Evolutionary conservation across 139 green algal species (phyloP).

Genomic region (Marvania coccoides): DNA sequence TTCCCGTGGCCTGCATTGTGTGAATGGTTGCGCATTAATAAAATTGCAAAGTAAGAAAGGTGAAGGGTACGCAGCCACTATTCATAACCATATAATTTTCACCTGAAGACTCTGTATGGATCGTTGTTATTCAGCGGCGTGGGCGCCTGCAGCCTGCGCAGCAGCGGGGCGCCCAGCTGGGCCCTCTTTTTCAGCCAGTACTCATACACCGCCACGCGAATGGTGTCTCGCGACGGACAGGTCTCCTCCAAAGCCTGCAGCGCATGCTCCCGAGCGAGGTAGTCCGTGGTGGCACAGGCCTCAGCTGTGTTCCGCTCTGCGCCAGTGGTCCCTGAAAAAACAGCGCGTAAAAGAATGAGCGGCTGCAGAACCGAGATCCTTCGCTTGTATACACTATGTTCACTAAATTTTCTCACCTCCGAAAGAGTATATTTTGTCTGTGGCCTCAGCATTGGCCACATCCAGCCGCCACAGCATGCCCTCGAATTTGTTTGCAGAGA

Average conservation of each 20-base stretch:
- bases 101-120: constrained; percentile 93
- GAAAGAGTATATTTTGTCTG: constrained; percentile 26
- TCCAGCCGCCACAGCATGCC: constrained; percentile 70
- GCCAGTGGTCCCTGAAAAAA: constrained; percentile 21
- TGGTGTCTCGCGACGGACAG: constrained; percentile 20
- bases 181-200: constrained; percentile 88
- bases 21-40: no score
- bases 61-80: background rate
- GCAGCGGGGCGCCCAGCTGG: constrained; percentile 64
- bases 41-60: background rate
- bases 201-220: constrained; percentile 67
- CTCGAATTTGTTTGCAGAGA: constrained; percentile 39
- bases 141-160: constrained; percentile 76
- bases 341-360: background rate
- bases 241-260: constrained; percentile 36
- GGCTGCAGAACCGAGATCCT: background rate
- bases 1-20: constrained; percentile 75
- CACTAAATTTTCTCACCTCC: background rate
- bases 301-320: constrained; percentile 30
- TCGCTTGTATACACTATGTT: background rate
- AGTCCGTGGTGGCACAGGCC: constrained; percentile 52
- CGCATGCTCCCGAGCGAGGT: constrained; percentile 59
- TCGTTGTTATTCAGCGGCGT: constrained; percentile 78
- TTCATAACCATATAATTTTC: background rate
- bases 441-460: constrained; percentile 59